phyloP scores from a whole-genome alignment of 108 stramenopile species.

The Thalassiosira profunda region DNA sequence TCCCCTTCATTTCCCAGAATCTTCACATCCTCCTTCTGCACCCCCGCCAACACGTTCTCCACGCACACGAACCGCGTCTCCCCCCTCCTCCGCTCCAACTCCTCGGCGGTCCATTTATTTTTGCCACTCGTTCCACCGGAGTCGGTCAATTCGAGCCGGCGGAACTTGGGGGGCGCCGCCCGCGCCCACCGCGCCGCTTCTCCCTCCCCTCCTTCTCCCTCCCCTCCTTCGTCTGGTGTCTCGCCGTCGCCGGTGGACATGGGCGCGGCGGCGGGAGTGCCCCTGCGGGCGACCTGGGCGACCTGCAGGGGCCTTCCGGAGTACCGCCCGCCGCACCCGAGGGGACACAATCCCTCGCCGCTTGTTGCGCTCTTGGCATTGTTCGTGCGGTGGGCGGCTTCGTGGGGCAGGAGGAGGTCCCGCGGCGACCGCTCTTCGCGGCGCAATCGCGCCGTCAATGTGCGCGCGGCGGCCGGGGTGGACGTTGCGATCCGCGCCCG shows the following conservation, averaged over 20 bases:
- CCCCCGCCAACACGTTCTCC: slow-evolving; percentile 45
- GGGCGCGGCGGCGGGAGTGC: no score
- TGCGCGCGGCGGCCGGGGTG: neutral
- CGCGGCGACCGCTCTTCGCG: neutral
- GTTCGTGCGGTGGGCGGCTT: neutral
- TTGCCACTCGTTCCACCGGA: neutral
- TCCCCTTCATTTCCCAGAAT: neutral
- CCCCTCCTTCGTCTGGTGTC: slow-evolving; percentile 5
- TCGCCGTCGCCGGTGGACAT: neutral
- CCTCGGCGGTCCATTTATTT: neutral
- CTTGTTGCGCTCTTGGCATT: no score
- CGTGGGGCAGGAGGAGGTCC: neutral
- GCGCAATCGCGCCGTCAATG: neutral
- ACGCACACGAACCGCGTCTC: slow-evolving; percentile 76
- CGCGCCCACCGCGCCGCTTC: slow-evolving; percentile 52
- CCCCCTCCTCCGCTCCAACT: slow-evolving; percentile 47
- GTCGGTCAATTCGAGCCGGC: slow-evolving; percentile 41
- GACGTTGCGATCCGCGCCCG: slow-evolving; percentile 1
- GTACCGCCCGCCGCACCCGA: slow-evolving; percentile 1
- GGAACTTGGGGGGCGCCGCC: slow-evolving; percentile 88
- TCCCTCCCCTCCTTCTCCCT: slow-evolving; percentile 7
- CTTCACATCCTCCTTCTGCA: neutral
- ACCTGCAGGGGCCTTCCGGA: slow-evolving; percentile 1
- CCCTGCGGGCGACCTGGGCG: neutral
- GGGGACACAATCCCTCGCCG: slow-evolving; percentile 5